Evolutionary conservation across 176 grass and related monocot species (phyloP).

Genomic region (Musa acuminata): DNA sequence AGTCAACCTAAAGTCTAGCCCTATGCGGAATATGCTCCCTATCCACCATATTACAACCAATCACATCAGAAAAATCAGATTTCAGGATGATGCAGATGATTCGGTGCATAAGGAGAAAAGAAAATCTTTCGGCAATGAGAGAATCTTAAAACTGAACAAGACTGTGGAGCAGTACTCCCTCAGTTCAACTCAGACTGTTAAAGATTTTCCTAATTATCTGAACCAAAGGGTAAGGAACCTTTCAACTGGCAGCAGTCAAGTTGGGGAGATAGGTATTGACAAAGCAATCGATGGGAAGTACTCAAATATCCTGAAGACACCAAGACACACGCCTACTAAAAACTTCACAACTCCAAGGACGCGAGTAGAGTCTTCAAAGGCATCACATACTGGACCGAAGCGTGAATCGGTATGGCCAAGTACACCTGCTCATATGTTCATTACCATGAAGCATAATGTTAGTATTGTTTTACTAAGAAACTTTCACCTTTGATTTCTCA

Average conservation of each 20-base stretch:
- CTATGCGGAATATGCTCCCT: conserved; percentile 36
- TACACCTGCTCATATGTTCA: neutral
- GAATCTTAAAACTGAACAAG: conserved; percentile 48
- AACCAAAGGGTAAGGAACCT: conserved; percentile 45
- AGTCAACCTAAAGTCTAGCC: conserved; percentile 82
- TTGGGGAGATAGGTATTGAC: conserved; percentile 45
- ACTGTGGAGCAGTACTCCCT: conserved; percentile 50
- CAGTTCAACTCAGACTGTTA: conserved; percentile 58
- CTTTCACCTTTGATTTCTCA: neutral
- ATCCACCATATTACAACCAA: conserved; percentile 35
- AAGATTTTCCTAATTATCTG: conserved; percentile 43
- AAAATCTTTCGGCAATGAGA: conserved; percentile 60
- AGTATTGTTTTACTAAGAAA: neutral
- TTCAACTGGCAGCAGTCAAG: conserved; percentile 52
- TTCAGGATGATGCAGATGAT: conserved; percentile 43
- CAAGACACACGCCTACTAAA: conserved; percentile 44
- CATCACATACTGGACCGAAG: conserved; percentile 44
- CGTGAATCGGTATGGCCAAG: conserved; percentile 39
- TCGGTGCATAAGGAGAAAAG: conserved; percentile 45
- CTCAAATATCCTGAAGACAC: conserved; percentile 43
- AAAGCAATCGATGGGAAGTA: conserved; percentile 50
- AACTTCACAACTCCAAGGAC: conserved; percentile 33
- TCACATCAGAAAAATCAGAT: conserved; percentile 69
- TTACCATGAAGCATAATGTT: neutral
- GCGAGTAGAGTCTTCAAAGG: conserved; percentile 43